Base-by-base conservation (phyloP, 2,329 filamentous ascomycete species). In the Pestalotiopsis sp. region DNA sequence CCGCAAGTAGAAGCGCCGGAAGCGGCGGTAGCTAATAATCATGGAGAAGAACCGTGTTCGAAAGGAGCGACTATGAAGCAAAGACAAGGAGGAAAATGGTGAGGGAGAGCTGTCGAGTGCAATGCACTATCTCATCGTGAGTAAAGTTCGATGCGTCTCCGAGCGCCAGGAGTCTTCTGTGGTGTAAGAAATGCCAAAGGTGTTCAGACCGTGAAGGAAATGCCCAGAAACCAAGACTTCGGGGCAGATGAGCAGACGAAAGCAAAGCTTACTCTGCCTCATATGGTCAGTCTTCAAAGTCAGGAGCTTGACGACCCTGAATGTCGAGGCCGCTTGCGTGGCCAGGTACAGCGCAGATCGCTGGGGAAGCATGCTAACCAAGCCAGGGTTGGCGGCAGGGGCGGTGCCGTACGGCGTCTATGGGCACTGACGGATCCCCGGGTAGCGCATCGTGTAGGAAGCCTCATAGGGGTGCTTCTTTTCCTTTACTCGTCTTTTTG, bases 1-100 rank as follows among this genome's bases (percentile, higher is more conserved):
- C 31, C 80, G 80, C 71, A 77, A 73, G 68, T 79, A 77, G 49
- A 71, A 75, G 70, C 79, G 78, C 74, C 79, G 75, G 72, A 79
- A 75, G 58, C 78, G 77, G 71, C 79, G 77, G 61, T 76, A 78
- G 69, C 74, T 76, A 67, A 79, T 66, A 73, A 81, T 73, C 80
- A 82, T 82, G 70, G 75, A 69, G 63, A 64, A 27, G 11, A 23
- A 56, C n/a, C 23, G 13, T 56, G 31, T 23, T 36, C 11, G 20
- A 41, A 58, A 66, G 52, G 41, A 66, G 52, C 17, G 52, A 66
- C 64, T 31, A 31, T 20, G 52, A 66, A 58, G 31, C n/a, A 31
- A 66, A 66, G 38, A 41, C 38, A 39, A 23, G 31, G 20, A 62
- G 20, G 25, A 20, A 39, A 36, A 62, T 12, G 14, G 25, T 17